A percentile compares a stretch with the other conserved stretches of the same genome.
These are phyloP conservation scores for Staphylotrichum tortipilum DNA, from an alignment of 495 filamentous ascomycete genomes.

Conservation along the genomic window DNA sequence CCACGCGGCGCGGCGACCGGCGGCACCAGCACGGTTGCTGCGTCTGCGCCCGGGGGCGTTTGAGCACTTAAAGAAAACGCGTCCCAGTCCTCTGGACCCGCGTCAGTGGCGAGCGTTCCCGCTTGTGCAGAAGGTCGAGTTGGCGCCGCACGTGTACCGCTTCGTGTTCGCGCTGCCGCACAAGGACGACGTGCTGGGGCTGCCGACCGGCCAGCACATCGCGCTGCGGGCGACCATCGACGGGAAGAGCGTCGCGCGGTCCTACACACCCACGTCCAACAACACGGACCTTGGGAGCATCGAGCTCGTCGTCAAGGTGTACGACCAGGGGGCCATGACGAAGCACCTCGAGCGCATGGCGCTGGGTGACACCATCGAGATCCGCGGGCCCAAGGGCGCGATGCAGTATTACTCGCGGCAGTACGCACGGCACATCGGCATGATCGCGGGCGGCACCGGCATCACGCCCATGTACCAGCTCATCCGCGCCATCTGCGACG, in stretches of 20 bases:
- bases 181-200: constrained; percentile 33
- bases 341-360: constrained; percentile 74
- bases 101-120: constrained; percentile 38
- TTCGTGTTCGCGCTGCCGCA: constrained; percentile 43
- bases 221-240: constrained; percentile 66
- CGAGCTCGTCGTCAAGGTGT: constrained; percentile 84
- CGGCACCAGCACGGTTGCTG: neutral
- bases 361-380: constrained; percentile 60
- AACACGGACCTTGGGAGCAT: constrained; percentile 69
- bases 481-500: constrained; percentile 74
- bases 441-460: constrained; percentile 91
- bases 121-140: constrained; percentile 33
- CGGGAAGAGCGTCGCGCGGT: constrained; percentile 74
- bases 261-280: constrained; percentile 87
- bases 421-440: constrained; percentile 73
- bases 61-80: too few relatives aligned
- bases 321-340: constrained; percentile 83
- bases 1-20: neutral
- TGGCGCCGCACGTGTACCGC: constrained; percentile 41
- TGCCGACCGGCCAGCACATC: constrained; percentile 59
- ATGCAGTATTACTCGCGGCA: constrained; percentile 86
- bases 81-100: constrained; percentile 19
- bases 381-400: constrained; percentile 66
- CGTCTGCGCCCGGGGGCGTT: too few relatives aligned
- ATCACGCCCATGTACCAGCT: constrained; percentile 93